phyloP scores from a whole-genome alignment of 768 basidiomycete genomes.

The Pleurotus pulmonarius region DNA sequence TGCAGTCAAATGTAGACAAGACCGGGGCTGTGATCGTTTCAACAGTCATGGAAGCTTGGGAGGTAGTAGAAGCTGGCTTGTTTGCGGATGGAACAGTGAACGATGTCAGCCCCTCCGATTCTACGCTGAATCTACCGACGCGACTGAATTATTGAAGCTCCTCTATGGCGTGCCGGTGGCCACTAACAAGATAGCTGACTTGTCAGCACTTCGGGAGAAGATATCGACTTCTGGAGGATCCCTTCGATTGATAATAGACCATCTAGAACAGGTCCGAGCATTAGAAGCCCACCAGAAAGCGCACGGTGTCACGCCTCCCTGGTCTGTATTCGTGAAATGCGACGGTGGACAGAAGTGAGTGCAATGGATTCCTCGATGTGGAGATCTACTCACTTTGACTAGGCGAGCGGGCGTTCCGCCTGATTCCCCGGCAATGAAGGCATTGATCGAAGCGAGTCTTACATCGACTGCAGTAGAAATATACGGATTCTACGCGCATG shows the following conservation, averaged over 20 bases:
- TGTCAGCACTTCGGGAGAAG: conserved; percentile 56
- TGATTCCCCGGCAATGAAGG: conserved; percentile 47
- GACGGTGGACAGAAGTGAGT: conserved; percentile 75
- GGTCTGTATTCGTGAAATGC: conserved; percentile 82
- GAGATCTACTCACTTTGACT: conserved; percentile 12
- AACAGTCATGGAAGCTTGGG: conserved; percentile 82
- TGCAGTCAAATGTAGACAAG: conserved; percentile 47
- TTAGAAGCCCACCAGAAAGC: conserved; percentile 57
- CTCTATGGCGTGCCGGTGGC: conserved; percentile 77
- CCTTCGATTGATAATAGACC: conserved; percentile 71
- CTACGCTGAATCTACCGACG: not conserved
- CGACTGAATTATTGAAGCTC: conserved; percentile 43
- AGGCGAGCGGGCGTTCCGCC: conserved; percentile 74
- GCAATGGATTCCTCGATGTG: not conserved
- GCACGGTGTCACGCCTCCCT: conserved; percentile 37
- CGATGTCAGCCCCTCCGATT: conserved; percentile 51
- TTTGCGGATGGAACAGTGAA: conserved; percentile 70
- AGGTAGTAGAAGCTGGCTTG: conserved; percentile 61
- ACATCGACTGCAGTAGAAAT: conserved; percentile 54
- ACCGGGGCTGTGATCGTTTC: conserved; percentile 72
- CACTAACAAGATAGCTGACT: conserved; percentile 67
- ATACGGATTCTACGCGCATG: conserved; percentile 85
- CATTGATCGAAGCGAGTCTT: conserved; percentile 50
- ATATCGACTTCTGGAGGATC: conserved; percentile 51
- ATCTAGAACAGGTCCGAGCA: conserved; percentile 65